Evolutionary conservation across 768 basidiomycete species (phyloP), one percentile per base, ranked within the genome.

Genomic region (Lyophyllum atratum): DNA sequence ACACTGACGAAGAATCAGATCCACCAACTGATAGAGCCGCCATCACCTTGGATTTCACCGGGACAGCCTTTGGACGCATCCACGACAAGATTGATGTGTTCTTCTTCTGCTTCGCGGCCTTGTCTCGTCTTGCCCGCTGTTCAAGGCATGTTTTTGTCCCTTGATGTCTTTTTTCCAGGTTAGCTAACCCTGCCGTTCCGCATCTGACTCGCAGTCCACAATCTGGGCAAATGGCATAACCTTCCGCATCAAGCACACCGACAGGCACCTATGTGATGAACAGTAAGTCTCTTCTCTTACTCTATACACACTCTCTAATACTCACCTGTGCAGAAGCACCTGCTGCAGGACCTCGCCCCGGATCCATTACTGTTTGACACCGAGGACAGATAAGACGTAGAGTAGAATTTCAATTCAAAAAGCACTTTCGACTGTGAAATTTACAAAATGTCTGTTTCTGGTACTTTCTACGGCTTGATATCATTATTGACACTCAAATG

Each of bases 211-310:
- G 44, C 9, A 46, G 51, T 40, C 44, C 40, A 45, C 66, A 67
- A 14, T 59, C 57, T 15, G 64, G 66, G 42, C 66, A 67, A 12
- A 54, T 52, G 15, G 58, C 58, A 49, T 57, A 57, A n/a, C 54
- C 46, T 37, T 60, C 49, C 6, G 29, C 33, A 22, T 51, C 49
- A 21, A 51, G 49, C 17, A 51, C 29, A 17, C 37, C 37, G 8
- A 17, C 37, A 11, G 29, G 29, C 37, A 39, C 37, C 37, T 39
- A 14, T 4, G 4, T 31, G 11, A 31, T 6, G 29, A 31, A 31
- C 6, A 31, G 29, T 31, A 31, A 31, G 29, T 31, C 29, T 6
- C 11, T 5, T 31, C 29, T 11, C 29, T 31, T 31, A 6, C 29
- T 31, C n/a, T n/a, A n/a, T 31, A 31, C 11, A 31, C 11, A 31